Conservation (phyloP, 805 yeast genomes). For the Candida tammaniensis region DNA sequence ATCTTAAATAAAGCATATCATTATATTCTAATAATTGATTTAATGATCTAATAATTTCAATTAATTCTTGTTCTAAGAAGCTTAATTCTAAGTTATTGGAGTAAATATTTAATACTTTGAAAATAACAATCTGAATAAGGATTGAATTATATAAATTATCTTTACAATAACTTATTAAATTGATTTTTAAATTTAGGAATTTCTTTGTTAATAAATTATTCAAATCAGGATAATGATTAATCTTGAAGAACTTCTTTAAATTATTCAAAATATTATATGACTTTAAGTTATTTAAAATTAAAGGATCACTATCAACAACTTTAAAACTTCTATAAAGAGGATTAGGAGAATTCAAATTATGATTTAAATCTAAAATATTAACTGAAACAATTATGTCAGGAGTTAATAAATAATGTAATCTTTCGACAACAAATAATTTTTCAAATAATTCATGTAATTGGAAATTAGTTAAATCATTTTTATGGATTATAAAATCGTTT, state of each 20-base stretch:
- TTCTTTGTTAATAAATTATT: constrained; percentile 9
- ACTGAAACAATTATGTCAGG: constrained; percentile 14
- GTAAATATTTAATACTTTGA: constrained; percentile 21
- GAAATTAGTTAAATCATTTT: constrained; percentile 14
- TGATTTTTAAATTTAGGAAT: constrained; percentile 11
- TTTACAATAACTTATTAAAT: constrained; percentile 10
- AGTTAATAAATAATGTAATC: constrained; percentile 19
- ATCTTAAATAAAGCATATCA: constrained; percentile 18
- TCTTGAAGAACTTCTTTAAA: constrained; percentile 11
- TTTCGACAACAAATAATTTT: constrained; percentile 25
- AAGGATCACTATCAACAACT: constrained; percentile 15
- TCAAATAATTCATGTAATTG: constrained; percentile 33
- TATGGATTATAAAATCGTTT: constrained; percentile 13
- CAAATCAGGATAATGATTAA: constrained; percentile 14
- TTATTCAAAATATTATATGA: constrained; percentile 13
- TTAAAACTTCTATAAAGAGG: constrained; percentile 9
- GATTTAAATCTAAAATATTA: constrained; percentile 12
- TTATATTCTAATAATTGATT: constrained; percentile 11
- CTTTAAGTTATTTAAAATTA: constrained; percentile 17
- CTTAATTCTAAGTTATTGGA: constrained; percentile 16
- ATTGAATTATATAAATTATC: constrained; percentile 13
- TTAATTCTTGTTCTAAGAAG: constrained; percentile 17
- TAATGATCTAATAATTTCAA: constrained; percentile 15
- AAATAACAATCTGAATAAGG: constrained; percentile 15
- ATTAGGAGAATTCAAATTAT: constrained; percentile 7